Evolutionary conservation across 129 eudicot genomes (phyloP).

Genomic region (Helianthus tuberosus): DNA sequence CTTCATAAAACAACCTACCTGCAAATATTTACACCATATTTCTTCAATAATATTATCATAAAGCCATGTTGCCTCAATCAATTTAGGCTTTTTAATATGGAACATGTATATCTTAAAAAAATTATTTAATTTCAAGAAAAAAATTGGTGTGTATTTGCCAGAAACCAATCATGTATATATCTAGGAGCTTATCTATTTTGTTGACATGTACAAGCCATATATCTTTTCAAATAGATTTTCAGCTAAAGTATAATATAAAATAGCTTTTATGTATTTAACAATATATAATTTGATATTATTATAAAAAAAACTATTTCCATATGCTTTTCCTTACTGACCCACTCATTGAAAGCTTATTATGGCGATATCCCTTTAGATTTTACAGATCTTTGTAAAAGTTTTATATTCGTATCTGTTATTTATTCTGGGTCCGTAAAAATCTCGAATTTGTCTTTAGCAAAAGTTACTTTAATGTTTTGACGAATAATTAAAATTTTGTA

Average conservation of each 20-base stretch:
- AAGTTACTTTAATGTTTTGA: conserved; percentile 8
- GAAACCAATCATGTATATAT: background rate
- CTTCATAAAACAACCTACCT: too few species aligned
- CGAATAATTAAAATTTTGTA: background rate
- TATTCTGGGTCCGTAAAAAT: conserved; percentile 2
- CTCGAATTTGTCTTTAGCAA: conserved; percentile 14
- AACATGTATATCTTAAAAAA: background rate
- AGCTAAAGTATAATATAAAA: background rate
- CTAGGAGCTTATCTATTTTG: background rate
- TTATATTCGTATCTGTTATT: background rate
- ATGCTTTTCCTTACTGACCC: conserved; percentile 15
- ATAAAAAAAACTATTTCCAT: background rate
- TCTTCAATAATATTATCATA: background rate
- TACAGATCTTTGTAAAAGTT: conserved; percentile 1
- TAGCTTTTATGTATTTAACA: background rate
- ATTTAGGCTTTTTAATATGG: background rate
- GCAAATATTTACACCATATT: too few species aligned
- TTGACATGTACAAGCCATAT: background rate
- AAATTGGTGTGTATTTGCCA: background rate
- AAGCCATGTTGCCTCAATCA: background rate
- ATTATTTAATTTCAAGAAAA: background rate
- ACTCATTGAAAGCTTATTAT: conserved; percentile 11
- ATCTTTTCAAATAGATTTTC: background rate
- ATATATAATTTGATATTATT: background rate
- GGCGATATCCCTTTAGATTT: conserved; percentile 6